Conservation (phyloP, 2,329 filamentous ascomycete genomes). For the Hymenoscyphus fructigenus region DNA sequence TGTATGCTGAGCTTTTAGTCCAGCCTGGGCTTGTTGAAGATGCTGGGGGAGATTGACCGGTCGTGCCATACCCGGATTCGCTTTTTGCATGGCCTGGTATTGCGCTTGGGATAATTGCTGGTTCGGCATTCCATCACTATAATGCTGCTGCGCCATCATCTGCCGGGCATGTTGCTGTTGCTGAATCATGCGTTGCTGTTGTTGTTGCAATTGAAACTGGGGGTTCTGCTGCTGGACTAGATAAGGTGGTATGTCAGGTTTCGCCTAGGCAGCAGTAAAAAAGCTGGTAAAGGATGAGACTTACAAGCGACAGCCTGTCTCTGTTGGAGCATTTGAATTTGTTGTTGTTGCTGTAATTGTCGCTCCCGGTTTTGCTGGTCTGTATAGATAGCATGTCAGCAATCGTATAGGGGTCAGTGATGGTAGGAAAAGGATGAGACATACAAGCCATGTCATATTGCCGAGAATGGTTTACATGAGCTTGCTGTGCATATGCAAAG, state of each 20-base stretch:
- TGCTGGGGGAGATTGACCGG: conserved; percentile 48
- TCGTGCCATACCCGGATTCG: conserved; percentile 39
- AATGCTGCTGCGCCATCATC: conserved; percentile 54
- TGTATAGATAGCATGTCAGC: too few relatives aligned
- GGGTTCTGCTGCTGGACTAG: conserved; percentile 34
- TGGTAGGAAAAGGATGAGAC: too few relatives aligned
- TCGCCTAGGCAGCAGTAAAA: conserved; percentile 3
- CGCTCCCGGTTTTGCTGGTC: too few relatives aligned
- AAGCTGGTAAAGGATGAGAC: conserved; percentile 18
- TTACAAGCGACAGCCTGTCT: conserved; percentile 28
- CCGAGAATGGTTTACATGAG: too few relatives aligned
- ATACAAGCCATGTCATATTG: too few relatives aligned
- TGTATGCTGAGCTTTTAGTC: conserved; percentile 36
- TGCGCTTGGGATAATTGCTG: conserved; percentile 53
- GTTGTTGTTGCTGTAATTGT: conserved; percentile 28
- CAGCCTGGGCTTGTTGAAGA: conserved; percentile 42
- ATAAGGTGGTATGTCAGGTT: conserved; percentile 23
- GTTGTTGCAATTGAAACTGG: conserved; percentile 40
- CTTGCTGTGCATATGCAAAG: too few relatives aligned
- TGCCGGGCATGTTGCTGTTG: conserved; percentile 48
- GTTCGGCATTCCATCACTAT: conserved; percentile 51
- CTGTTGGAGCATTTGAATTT: conserved; percentile 41
- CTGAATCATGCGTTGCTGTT: conserved; percentile 57
- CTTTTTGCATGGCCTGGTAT: conserved; percentile 50
- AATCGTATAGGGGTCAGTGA: too few relatives aligned